Evolutionary conservation across 2,329 filamentous ascomycete species (phyloP), one percentile per base, ranked within the genome.

Genomic region (Exophiala calicioides): DNA sequence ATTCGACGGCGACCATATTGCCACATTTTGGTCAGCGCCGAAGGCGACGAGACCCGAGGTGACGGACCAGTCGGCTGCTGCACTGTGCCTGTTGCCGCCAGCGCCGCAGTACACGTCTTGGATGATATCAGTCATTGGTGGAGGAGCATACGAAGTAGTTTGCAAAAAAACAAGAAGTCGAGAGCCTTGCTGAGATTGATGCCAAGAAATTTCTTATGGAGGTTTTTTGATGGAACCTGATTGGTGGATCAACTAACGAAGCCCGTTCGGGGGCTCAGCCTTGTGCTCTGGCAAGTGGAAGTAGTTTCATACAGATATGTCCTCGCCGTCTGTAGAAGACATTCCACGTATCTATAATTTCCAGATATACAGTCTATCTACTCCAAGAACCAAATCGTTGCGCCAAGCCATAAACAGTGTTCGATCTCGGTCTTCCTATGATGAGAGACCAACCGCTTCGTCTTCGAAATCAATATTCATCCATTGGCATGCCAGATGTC

Each of bases 71-170:
- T 97, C 91, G 20, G 91, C 90, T 20, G 89, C 87, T 12, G 85
- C 84, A 13, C 91, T 86, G 61, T 97, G 88, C 60, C 91, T 80
- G 68, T 97, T 98, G 35, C 89, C 91, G 51, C 93, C 93, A 53
- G 85, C 82, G 35, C 88, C 84, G 57, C 93, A 74, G 59, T 78
- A 82, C 32, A 76, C 72, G 34, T 26, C 38, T 23, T 37, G 38
- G 12, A 40, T 44, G 12, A 52, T 18, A 32, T 23, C 13, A 44
- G 32, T 24, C 48, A 52, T 52, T 44, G 19, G 21, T 33, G 3
- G 23, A 9, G 6, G 20, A 37, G 24, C 10, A 3, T 15, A 19
- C 5, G 21, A 18, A 21, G 6, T 18, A 30, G 29, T 29, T 23
- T 34, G 36, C 24, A 41, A 26, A 16, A 18, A 38, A 12, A 10